Evolutionary conservation across 2,329 filamentous ascomycete genomes (phyloP), one percentile per base, ranked within the genome.

Genomic region (Trichoderma cornu-damae): DNA sequence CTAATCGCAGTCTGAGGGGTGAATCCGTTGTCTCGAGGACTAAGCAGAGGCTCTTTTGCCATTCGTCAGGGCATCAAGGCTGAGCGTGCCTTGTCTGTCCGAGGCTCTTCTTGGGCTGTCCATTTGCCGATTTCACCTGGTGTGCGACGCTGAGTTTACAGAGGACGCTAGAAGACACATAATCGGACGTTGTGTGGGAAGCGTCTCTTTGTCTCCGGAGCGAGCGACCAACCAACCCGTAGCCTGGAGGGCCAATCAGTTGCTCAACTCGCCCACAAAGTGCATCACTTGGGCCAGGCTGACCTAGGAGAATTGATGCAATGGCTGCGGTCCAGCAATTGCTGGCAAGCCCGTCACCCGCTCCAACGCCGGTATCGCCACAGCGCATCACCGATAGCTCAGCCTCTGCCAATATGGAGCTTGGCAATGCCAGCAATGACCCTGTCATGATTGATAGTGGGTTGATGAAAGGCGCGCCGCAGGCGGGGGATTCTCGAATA

Each of bases 401-500:
- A 6, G 64, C 60, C 24, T 61, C 69, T 40, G 56, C 63, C 49
- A 59, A 52, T 26, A 64, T 73, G 61, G 70, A 73, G 30, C 59
- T 73, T 37, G 75, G 74, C 44, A 69, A 69, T 54, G 63, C 67
- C 24, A 68, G 68, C 37, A 68, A 72, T 46, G 70, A 69, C 37
- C 69, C 70, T 37, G 63, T 64, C 12, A 65, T 71, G 60, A 62
- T 68, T 24, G 72, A 70, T 38, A 72, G 72, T n/a, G 68, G 70
- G 49, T 73, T 70, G 24, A 73, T 78, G 58, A 75, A 74, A 59
- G 77, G 75, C 50, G 75, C 75, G 3, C 73, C 80, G 6, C 73
- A 76, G 59, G 72, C 69, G 35, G 83, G 82, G 24, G 83, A 86
- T 63, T 75, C 75, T 7, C 77, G 83, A 56, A 83, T 80, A 48